Percentiles rank a stretch among this genome's conserved stretches.
These are phyloP conservation scores for Fistulinella cinereoalba DNA, from an alignment of 1,284 basidiomycete species.

Conservation along the genomic window DNA sequence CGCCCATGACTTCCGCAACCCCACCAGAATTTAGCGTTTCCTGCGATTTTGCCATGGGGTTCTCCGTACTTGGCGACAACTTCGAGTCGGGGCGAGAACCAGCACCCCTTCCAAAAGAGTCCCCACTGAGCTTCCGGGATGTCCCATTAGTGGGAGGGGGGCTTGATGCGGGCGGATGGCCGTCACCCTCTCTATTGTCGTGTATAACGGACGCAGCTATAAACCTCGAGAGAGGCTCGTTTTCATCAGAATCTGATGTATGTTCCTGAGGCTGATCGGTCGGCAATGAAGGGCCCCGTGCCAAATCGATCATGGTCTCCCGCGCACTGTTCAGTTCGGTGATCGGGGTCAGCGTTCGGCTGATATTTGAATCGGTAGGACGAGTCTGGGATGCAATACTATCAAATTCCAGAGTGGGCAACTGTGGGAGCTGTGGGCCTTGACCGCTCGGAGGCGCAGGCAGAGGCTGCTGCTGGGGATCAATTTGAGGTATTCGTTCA, in stretches of 20 bases:
- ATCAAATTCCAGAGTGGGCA: constrained; percentile 50
- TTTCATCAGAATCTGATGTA: constrained; percentile 24
- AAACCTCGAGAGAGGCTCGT: constrained; percentile 20
- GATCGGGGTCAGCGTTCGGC: constrained; percentile 44
- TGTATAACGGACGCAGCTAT: constrained; percentile 20
- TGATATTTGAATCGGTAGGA: constrained; percentile 9
- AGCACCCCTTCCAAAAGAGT: constrained; percentile 28
- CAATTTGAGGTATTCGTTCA: constrained; percentile 55
- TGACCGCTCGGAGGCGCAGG: constrained; percentile 10
- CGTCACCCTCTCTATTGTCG: constrained; percentile 17
- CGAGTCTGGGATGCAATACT: constrained; percentile 15
- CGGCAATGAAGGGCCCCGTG: constrained; percentile 22
- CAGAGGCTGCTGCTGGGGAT: constrained; percentile 24
- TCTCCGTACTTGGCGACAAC: constrained; percentile 30
- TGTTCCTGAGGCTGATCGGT: constrained; percentile 20
- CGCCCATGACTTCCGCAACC: constrained; percentile 28
- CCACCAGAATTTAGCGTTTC: constrained; percentile 20
- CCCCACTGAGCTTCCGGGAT: constrained; percentile 29
- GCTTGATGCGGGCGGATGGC: constrained; percentile 16
- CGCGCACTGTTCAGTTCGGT: constrained; percentile 41
- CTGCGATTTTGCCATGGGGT: constrained; percentile 20
- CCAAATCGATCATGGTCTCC: constrained; percentile 24
- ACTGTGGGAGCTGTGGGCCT: constrained; percentile 33
- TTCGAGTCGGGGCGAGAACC: constrained; percentile 38
- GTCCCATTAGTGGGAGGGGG: constrained; percentile 20